phyloP scores from a whole-genome alignment of 306 rosid genomes.

The Rosa persica region DNA sequence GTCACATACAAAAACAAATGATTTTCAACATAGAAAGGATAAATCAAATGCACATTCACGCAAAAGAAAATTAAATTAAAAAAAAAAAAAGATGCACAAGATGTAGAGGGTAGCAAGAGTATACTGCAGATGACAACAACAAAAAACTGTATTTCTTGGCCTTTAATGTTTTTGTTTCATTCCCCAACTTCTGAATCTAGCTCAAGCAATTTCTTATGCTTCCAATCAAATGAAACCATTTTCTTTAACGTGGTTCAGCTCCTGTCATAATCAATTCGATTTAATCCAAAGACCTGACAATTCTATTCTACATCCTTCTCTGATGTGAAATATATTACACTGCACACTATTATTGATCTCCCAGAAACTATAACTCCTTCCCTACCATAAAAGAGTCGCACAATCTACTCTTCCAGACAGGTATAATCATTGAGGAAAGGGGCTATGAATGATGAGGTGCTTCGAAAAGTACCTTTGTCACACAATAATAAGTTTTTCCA shows the following conservation, averaged over 20 bases:
- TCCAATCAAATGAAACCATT: not conserved
- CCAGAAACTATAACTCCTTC: not conserved
- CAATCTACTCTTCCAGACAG: not conserved
- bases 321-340: not conserved
- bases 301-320: not conserved
- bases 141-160: not conserved
- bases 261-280: not conserved
- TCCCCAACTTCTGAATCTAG: not conserved
- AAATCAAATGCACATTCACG: not conserved
- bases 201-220: not conserved
- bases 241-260: not conserved
- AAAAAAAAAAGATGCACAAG: not conserved
- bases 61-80: not conserved
- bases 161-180: not conserved
- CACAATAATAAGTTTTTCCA: slow-evolving; percentile 82
- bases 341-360: not conserved
- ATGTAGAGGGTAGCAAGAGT: not conserved
- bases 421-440: slow-evolving; percentile 16
- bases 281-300: not conserved
- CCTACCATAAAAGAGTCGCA: not conserved
- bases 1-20: not conserved
- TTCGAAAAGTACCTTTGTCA: slow-evolving; percentile 71
- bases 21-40: not conserved
- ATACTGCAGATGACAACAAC: not conserved
- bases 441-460: slow-evolving; percentile 9